Evolutionary conservation across 192 early-diverging fungal genomes (phyloP).

Genomic region (Tieghemiomyces parasiticus): DNA sequence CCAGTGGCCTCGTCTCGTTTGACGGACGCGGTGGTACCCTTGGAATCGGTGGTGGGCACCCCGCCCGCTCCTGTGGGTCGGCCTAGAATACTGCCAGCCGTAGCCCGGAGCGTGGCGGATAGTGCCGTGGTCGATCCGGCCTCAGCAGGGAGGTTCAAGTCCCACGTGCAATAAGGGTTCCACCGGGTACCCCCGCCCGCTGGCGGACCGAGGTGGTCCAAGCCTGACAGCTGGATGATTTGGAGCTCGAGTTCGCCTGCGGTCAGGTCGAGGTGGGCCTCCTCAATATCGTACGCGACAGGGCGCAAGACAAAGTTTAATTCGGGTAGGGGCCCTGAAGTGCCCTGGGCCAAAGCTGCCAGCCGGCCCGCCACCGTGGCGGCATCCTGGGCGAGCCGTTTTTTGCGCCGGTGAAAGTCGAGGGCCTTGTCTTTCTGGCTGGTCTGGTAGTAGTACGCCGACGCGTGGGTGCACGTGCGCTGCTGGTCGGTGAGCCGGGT

Average conservation of each 20-base stretch:
- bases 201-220: background rate
- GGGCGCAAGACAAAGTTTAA: background rate
- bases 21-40: background rate
- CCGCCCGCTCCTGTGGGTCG: no score
- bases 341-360: background rate
- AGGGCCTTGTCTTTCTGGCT: background rate
- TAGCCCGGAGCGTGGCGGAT: background rate
- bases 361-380: background rate
- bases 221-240: background rate
- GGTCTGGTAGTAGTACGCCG: background rate
- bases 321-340: background rate
- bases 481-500: background rate
- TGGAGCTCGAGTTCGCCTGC: background rate
- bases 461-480: background rate
- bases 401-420: conserved; percentile 2
- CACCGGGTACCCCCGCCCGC: background rate
- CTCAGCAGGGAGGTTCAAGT: background rate
- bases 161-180: background rate
- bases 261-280: background rate
- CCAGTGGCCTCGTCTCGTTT: background rate
- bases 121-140: background rate
- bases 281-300: background rate
- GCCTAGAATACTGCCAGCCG: background rate
- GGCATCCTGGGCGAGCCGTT: background rate
- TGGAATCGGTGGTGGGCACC: background rate